phyloP scores from a whole-genome alignment of 2,329 filamentous ascomycete genomes.

The Parafenestella ontariensis region DNA sequence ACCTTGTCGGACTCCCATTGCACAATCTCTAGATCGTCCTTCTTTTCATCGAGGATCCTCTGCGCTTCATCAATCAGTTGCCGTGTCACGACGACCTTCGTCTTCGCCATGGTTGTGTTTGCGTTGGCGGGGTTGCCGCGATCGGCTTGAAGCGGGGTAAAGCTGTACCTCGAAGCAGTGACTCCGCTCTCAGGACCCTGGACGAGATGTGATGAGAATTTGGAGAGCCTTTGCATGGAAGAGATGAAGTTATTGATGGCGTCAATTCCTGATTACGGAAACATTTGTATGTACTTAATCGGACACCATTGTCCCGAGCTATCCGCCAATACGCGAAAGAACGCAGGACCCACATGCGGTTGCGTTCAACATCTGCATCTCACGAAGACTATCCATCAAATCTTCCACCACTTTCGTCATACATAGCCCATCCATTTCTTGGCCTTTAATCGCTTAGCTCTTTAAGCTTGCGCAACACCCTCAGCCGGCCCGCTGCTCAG shows the following conservation, averaged over 20 bases:
- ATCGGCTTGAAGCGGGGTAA: constrained; percentile 28
- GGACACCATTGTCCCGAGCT: constrained; percentile 20
- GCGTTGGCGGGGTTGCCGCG: constrained; percentile 16
- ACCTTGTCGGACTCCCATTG: constrained; percentile 42
- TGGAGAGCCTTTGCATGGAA: constrained; percentile 16
- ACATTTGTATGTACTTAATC: background rate
- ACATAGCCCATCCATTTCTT: too few species aligned
- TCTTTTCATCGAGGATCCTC: constrained; percentile 23
- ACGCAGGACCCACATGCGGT: background rate
- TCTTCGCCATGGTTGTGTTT: constrained; percentile 27
- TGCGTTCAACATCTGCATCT: background rate
- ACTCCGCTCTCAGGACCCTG: background rate
- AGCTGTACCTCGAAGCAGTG: background rate
- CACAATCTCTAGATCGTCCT: constrained; percentile 29
- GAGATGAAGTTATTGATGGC: background rate
- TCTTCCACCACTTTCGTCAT: background rate
- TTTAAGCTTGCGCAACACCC: constrained; percentile 4
- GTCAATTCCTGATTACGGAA: background rate
- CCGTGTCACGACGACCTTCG: constrained; percentile 40
- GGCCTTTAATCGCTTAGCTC: background rate
- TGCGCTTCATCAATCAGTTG: constrained; percentile 33
- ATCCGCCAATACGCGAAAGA: constrained; percentile 26
- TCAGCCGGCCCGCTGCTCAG: background rate
- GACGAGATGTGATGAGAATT: constrained; percentile 16
- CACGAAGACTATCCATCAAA: background rate